Conservation (phyloP, 345 rosid genomes). For the Gossypium raimondii region DNA sequence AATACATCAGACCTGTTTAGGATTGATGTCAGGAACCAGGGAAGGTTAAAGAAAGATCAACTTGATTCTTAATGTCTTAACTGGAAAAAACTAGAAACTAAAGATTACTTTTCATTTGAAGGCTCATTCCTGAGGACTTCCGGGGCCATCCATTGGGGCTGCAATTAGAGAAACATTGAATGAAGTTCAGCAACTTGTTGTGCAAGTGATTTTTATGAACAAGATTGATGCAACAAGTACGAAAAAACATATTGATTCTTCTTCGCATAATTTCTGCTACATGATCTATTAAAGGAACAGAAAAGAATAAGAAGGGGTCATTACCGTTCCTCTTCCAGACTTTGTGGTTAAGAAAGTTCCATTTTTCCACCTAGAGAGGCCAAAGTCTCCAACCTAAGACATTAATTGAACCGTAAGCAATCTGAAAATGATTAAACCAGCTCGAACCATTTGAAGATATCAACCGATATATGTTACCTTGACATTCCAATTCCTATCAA, state of each 20-base stretch:
- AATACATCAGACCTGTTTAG: conserved; percentile 76
- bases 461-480: conserved; percentile 42
- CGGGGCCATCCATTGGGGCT: conserved; percentile 99
- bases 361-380: conserved; percentile 79
- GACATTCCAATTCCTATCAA: conserved; percentile 83
- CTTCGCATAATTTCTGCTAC: not conserved
- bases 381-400: conserved; percentile 85
- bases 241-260: no score
- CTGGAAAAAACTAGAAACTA: not conserved
- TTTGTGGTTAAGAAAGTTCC: conserved; percentile 66
- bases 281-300: not conserved
- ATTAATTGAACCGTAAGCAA: not conserved
- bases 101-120: conserved; percentile 73
- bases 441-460: not conserved
- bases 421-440: not conserved
- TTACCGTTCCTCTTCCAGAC: conserved; percentile 90
- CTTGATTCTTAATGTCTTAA: not conserved
- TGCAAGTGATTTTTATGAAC: not conserved
- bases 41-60: not conserved
- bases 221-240: not conserved
- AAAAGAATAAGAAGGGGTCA: not conserved
- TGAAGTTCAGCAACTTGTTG: not conserved
- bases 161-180: conserved; percentile 21
- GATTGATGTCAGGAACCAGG: not conserved
- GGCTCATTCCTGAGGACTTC: conserved; percentile 89